Base-by-base conservation (phyloP, 208 protist species). In the Acanthamoeba rhysodes region DNA sequence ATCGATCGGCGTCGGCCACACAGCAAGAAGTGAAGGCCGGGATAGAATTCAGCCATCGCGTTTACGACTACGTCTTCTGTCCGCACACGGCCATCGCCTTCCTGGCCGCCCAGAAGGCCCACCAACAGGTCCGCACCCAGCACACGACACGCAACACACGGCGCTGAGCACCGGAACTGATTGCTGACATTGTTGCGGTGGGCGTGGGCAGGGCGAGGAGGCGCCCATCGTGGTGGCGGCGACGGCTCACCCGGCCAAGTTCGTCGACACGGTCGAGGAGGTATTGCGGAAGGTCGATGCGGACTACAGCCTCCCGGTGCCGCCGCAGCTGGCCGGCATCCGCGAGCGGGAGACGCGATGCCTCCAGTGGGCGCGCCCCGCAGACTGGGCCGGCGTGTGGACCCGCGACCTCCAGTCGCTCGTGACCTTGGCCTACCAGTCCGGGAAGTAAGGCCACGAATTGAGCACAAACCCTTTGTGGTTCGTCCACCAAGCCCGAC, bases 161-260 rank as follows among this genome's bases (percentile, higher is more conserved):
- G 45, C 57, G 16, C 22, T 20, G 16, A 48, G 45, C 45, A 48
- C 45, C 45, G 48, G 48, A 53, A 53, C 48, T 53, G 12, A 53
- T 53, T 14, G 48, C 1, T 78, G 48, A 32, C 24, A 9, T 53
- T 53, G 14, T 8, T 85, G 37, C 14, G 45, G 29, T 24, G 59
- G 22, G 27, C 85, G 24, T 59, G 85, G n/a, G 70, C 55, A 72
- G 34, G 64, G 53, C 20, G 72, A 94, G 32, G 24, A n/a, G n/a
- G 48, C 18, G 14, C 68, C 55, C 32, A 62, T 84, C 18, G 90
- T 55, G 24, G 41, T 93, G 24, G 34, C 90, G 14, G 93, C 95
- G 9, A 96, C 95, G 41, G 95, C 95, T 4, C 95, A 96, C 57
- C 95, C 95, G 20, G 95, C 93, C 53, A 96, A 96, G 88, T 96